These are phyloP conservation scores for Talaromyces trachyspermus DNA, from an alignment of 495 filamentous ascomycete genomes.

Conservation along the genomic window DNA sequence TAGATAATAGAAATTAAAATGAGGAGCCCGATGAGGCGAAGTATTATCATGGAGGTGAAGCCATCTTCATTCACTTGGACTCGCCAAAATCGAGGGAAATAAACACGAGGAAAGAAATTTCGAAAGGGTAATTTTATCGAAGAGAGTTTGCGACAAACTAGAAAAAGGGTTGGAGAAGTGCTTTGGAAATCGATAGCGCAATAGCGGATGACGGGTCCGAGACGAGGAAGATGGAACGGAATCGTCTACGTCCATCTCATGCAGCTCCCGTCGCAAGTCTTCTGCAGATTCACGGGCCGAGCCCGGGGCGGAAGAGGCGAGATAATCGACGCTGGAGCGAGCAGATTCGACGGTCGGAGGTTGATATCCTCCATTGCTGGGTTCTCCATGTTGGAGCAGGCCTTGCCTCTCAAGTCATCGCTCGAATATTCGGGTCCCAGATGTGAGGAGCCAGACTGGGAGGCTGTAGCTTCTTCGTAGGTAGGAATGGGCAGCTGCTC, in stretches of 20 bases:
- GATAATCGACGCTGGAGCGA: conserved; percentile 53
- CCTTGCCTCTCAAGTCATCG: conserved; percentile 58
- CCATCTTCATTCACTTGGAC: conserved; percentile 27
- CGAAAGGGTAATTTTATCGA: conserved; percentile 48
- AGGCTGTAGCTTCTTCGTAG: conserved; percentile 83
- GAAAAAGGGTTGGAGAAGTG: conserved; percentile 39
- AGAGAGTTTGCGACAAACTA: conserved; percentile 45
- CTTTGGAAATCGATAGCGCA: conserved; percentile 47
- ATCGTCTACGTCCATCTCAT: conserved; percentile 86
- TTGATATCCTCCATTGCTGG: conserved; percentile 50
- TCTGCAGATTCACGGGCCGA: conserved; percentile 46
- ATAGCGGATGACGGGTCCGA: conserved; percentile 23
- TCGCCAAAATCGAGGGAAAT: conserved; percentile 26
- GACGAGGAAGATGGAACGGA: conserved; percentile 39
- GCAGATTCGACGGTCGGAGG: conserved; percentile 69
- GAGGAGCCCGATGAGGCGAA: conserved; percentile 64
- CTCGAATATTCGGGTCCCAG: conserved; percentile 46
- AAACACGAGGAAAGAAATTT: conserved; percentile 37
- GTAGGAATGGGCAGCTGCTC: conserved; percentile 77
- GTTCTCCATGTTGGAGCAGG: conserved; percentile 36
- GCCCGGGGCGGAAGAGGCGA: conserved; percentile 34
- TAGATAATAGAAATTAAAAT: conserved; percentile 72
- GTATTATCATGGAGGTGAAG: conserved; percentile 48
- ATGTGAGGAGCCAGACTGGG: conserved; percentile 54
- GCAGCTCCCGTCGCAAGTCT: conserved; percentile 67